Percentiles rank a stretch among this genome's conserved stretches.
Conservation (phyloP, 139 green algal species). For the Gonium pectorale region DNA sequence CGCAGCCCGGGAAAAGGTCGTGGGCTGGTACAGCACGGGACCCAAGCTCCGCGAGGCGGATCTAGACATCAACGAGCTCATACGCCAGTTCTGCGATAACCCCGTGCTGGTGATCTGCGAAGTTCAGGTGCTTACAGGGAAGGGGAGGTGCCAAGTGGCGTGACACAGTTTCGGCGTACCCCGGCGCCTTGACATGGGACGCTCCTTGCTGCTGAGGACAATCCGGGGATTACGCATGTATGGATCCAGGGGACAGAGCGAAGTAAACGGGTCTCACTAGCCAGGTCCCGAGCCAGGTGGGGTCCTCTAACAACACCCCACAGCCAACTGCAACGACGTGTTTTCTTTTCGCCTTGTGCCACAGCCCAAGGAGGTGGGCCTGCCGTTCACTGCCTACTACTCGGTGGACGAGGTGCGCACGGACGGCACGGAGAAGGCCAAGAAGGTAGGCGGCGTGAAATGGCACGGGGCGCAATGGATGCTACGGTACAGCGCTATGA, state of each 20-base stretch:
- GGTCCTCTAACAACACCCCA: no score
- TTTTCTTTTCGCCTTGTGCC: neutral
- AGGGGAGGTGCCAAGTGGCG: no score
- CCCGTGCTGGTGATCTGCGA: slow-evolving; percentile 97
- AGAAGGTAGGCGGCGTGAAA: slow-evolving; percentile 70
- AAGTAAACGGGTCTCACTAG: no score
- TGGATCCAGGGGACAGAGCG: no score
- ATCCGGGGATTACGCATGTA: no score
- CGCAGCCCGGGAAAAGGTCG: slow-evolving; percentile 90
- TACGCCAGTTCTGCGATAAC: slow-evolving; percentile 81
- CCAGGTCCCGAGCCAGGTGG: no score
- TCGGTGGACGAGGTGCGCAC: slow-evolving; percentile 91
- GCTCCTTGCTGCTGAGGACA: no score
- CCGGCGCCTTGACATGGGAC: no score
- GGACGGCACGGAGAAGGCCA: slow-evolving; percentile 94
- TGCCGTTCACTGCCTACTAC: slow-evolving; percentile 94
- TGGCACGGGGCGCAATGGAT: no score
- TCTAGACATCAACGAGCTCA: slow-evolving; percentile 93
- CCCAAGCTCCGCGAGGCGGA: slow-evolving; percentile 93
- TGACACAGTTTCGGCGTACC: no score
- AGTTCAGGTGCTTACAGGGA: slow-evolving; percentile 90
- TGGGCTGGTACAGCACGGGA: slow-evolving; percentile 99
- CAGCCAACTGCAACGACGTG: no score
- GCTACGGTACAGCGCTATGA: no score
- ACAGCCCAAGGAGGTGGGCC: slow-evolving; percentile 93